Evolutionary conservation across 2,329 filamentous ascomycete species (phyloP), one percentile per base, ranked within the genome.

Genomic region (Microcera coccophila): DNA sequence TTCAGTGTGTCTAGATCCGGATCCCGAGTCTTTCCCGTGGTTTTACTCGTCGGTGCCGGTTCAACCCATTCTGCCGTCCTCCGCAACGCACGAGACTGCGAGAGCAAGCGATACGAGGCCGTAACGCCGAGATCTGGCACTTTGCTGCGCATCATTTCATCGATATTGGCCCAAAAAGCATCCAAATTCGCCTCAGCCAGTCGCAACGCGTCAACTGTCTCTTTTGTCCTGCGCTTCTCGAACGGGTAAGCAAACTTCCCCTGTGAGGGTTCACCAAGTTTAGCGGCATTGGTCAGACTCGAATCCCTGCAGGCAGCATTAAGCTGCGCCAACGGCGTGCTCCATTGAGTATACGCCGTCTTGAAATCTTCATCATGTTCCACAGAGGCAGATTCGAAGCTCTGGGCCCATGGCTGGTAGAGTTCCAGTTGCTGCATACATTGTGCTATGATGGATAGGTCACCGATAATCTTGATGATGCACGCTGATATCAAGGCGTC

Each of bases 41-140:
- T 47, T 4, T 26, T 17, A 7, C 20, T 18, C 7, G 33, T 22
- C 15, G 49, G 32, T 7, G 52, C 31, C 0, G 65, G 63, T 39
- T 74, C 69, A 20, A 66, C 50, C 73, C 75, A 79, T 11, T 68
- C 63, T 1, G 68, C 61, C 0, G 74, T 80, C n/a, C 76, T 65
- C 21, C 69, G 67, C 5, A 79, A 51, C 2, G 47, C 52, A 4
- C 69, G 67, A 0, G 48, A 35, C 21, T 65, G 57, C 0, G 60
- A 60, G 4, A 72, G 50, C 0, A 71, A 44, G 2, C 47, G 43
- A 8, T 53, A 18, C 2, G 62, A 15, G 29, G 62, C 54, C n/a
- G 60, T 60, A 4, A 53, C 58, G 0, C 49, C 41, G 20, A 65
- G 29, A 3, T 55, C 12, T 31, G 42, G 4, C 0, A 2, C 2